phyloP scores from a whole-genome alignment of 2,329 filamentous ascomycete species.

The Epichloe festucae region DNA sequence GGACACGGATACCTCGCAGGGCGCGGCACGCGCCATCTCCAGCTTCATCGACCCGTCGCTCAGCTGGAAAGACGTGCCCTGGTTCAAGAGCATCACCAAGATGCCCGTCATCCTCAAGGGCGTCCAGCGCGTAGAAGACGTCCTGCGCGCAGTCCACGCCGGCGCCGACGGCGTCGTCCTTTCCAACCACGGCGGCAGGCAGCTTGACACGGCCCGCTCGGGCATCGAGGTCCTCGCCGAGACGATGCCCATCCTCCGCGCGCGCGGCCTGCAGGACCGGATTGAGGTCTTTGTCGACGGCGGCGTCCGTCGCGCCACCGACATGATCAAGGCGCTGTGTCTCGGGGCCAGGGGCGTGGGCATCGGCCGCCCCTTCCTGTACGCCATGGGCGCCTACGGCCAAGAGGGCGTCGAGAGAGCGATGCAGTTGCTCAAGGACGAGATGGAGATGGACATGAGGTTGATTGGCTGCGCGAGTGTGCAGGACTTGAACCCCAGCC shows the following conservation, averaged over 20 bases:
- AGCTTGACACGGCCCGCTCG: slow-evolving; percentile 83
- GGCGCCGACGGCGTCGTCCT: slow-evolving; percentile 84
- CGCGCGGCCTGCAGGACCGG: slow-evolving; percentile 57
- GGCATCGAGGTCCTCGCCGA: slow-evolving; percentile 85
- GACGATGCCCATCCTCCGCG: slow-evolving; percentile 75
- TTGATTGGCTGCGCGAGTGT: slow-evolving; percentile 69
- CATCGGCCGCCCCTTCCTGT: slow-evolving; percentile 88
- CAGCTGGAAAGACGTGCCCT: slow-evolving; percentile 86
- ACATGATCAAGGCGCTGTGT: slow-evolving; percentile 91
- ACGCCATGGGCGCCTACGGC: slow-evolving; percentile 90
- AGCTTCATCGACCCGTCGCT: slow-evolving; percentile 94
- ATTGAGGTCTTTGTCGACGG: slow-evolving; percentile 89
- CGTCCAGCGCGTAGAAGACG: slow-evolving; percentile 91
- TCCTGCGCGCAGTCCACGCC: slow-evolving; percentile 68
- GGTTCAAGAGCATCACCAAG: slow-evolving; percentile 79
- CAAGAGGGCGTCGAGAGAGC: slow-evolving; percentile 76
- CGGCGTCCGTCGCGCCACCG: slow-evolving; percentile 77
- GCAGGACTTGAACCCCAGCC: slow-evolving; percentile 63
- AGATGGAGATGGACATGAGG: slow-evolving; percentile 99
- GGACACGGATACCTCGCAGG: slow-evolving; percentile 73
- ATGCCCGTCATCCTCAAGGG: slow-evolving; percentile 97
- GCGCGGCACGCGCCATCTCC: slow-evolving; percentile 86
- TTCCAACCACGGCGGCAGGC: slow-evolving; percentile 89
- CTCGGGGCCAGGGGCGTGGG: slow-evolving; percentile 85
- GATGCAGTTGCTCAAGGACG: slow-evolving; percentile 85